These are phyloP conservation scores for Aspergillus piperis DNA, from an alignment of 2,329 filamentous ascomycete genomes.

Conservation along the genomic window DNA sequence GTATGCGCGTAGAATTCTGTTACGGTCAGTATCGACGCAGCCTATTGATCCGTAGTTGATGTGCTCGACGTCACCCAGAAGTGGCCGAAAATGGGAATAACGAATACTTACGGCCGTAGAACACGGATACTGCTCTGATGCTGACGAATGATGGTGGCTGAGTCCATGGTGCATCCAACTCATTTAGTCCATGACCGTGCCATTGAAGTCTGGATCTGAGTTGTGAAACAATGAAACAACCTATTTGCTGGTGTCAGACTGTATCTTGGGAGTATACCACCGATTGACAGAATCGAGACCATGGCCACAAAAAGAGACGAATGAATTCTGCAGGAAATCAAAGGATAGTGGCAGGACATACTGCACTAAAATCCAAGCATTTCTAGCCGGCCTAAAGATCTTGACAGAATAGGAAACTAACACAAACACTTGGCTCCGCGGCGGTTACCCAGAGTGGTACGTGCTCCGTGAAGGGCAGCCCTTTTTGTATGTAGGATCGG, in stretches of 20 bases:
- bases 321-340: not conserved
- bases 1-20: constrained; percentile 49
- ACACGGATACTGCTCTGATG: constrained; percentile 26
- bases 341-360: constrained; percentile 4
- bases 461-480: constrained; percentile 6
- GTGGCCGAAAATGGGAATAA: not conserved
- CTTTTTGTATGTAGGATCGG: constrained; percentile 22
- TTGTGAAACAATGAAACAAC: not conserved
- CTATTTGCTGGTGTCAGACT: not conserved
- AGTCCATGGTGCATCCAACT: constrained; percentile 29
- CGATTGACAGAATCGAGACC: not conserved
- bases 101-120: constrained; percentile 38
- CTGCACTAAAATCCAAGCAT: constrained; percentile 4
- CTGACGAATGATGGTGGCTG: constrained; percentile 24
- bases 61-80: constrained; percentile 3
- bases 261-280: not conserved
- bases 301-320: not conserved
- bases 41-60: constrained; percentile 11
- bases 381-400: not conserved
- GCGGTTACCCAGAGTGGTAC: constrained; percentile 1
- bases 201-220: not conserved
- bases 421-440: constrained; percentile 7
- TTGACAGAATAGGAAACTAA: constrained; percentile 12
- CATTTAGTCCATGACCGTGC: constrained; percentile 29
- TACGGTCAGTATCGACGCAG: constrained; percentile 8